phyloP scores from a whole-genome alignment of 140 eudicot species.

The Oenanthe javanica region DNA sequence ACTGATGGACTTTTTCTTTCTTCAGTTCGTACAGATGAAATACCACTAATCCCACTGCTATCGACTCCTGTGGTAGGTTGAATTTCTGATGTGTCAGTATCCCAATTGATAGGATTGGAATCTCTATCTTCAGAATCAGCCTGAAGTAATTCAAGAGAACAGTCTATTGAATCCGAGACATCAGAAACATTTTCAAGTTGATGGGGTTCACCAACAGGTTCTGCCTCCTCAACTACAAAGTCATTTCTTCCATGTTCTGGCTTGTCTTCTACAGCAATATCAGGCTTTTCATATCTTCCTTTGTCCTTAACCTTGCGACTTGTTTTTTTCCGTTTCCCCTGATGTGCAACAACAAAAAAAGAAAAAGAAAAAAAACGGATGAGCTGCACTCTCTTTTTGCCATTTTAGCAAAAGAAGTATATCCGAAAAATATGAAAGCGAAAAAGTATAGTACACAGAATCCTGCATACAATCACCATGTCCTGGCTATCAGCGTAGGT shows the following conservation, averaged over 20 bases:
- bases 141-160: conserved; percentile 42
- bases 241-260: conserved; percentile 27
- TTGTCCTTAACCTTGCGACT: conserved; percentile 75
- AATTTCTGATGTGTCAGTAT: conserved; percentile 70
- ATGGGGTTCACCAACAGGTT: conserved; percentile 27
- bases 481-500: background rate
- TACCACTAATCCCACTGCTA: conserved; percentile 36
- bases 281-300: conserved; percentile 57
- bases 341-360: background rate
- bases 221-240: conserved; percentile 30
- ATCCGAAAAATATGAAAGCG: background rate
- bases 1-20: conserved; percentile 46
- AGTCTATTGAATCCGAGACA: conserved; percentile 66
- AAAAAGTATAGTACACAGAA: background rate
- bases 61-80: conserved; percentile 63
- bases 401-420: background rate
- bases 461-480: background rate
- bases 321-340: conserved; percentile 83
- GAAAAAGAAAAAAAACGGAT: background rate
- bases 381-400: background rate
- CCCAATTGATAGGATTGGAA: conserved; percentile 74
- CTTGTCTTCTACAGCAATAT: conserved; percentile 28
- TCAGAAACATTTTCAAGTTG: conserved; percentile 65
- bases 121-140: conserved; percentile 79
- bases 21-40: conserved; percentile 44